A percentile compares a stretch with the other conserved stretches of the same genome.
These are phyloP conservation scores for Fusarium euwallaceae DNA, from an alignment of 2,329 filamentous ascomycete genomes.

Conservation along the genomic window DNA sequence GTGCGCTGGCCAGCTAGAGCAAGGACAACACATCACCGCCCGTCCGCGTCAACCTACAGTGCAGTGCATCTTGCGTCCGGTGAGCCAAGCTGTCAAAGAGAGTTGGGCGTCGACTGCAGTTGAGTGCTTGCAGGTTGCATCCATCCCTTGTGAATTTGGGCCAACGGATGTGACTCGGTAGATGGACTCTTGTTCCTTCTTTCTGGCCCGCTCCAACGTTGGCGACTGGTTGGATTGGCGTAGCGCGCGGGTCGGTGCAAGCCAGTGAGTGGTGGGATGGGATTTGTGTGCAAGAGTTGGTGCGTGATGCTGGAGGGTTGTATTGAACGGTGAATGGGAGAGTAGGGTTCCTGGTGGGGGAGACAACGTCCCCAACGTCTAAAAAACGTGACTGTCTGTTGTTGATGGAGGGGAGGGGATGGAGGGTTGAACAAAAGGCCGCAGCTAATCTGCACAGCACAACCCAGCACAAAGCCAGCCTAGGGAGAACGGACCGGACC, in stretches of 20 bases:
- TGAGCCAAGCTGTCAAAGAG: conserved; percentile 37
- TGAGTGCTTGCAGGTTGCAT: conserved; percentile 39
- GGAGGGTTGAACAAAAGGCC: conserved; percentile 35
- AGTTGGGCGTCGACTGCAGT: conserved; percentile 27
- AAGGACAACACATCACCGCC: conserved; percentile 41
- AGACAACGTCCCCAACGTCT: conserved; percentile 18
- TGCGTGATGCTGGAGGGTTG: conserved; percentile 32
- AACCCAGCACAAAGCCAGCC: conserved; percentile 4
- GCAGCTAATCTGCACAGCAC: conserved; percentile 15
- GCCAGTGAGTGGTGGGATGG: conserved; percentile 27
- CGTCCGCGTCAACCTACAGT: conserved; percentile 4
- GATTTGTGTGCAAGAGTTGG: conserved; percentile 2
- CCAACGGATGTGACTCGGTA: conserved; percentile 26
- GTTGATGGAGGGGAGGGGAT: background rate
- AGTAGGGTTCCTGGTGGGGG: conserved; percentile 25
- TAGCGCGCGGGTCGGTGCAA: conserved; percentile 43
- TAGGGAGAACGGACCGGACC: background rate
- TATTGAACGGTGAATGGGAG: conserved; percentile 32
- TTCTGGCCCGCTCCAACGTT: conserved; percentile 3
- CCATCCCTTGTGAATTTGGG: conserved; percentile 30
- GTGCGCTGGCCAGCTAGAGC: conserved; percentile 29
- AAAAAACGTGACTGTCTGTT: conserved; percentile 15
- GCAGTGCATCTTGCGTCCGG: conserved; percentile 24
- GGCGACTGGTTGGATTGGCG: conserved; percentile 16
- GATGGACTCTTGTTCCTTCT: conserved; percentile 20